Conservation (phyloP, 1,284 basidiomycete genomes). For the Golubevia sp. region DNA sequence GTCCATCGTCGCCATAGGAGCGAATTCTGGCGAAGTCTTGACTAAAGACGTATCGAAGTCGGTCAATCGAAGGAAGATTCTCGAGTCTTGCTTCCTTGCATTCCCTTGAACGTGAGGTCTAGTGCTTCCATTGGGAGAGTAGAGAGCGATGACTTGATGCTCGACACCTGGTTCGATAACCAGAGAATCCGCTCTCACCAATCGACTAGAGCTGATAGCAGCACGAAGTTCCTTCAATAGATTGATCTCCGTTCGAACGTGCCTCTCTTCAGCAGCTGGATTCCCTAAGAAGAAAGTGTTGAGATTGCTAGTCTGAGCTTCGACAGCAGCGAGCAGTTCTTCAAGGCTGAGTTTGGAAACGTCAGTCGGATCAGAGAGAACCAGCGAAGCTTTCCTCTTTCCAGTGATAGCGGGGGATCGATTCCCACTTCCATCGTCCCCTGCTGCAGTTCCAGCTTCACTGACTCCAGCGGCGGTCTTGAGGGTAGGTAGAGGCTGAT, state of each 20-base stretch:
- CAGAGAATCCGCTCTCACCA: conserved; percentile 62
- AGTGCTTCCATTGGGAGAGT: conserved; percentile 64
- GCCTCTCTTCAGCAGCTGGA: conserved; percentile 64
- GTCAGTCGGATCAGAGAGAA: conserved; percentile 51
- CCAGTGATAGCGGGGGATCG: conserved; percentile 55
- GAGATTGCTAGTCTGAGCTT: conserved; percentile 62
- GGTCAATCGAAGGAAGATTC: conserved; percentile 64
- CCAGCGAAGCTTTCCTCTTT: conserved; percentile 38
- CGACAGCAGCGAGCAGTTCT: conserved; percentile 63
- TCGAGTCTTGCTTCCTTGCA: conserved; percentile 65
- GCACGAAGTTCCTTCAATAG: conserved; percentile 63
- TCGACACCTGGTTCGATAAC: conserved; percentile 58
- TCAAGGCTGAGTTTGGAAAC: conserved; percentile 63
- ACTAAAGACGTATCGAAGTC: conserved; percentile 63
- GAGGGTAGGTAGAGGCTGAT: background rate
- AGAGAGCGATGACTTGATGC: conserved; percentile 63
- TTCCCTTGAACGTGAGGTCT: conserved; percentile 64
- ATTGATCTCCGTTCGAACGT: conserved; percentile 63
- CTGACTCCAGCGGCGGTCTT: background rate
- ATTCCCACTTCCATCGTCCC: background rate
- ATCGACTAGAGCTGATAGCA: conserved; percentile 59
- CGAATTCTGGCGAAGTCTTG: conserved; percentile 31
- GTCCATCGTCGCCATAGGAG: conserved; percentile 45
- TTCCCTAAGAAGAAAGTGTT: conserved; percentile 61
- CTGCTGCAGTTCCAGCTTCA: background rate